Base-by-base conservation (phyloP, 768 basidiomycete species). In the Tylopilus sp. region DNA sequence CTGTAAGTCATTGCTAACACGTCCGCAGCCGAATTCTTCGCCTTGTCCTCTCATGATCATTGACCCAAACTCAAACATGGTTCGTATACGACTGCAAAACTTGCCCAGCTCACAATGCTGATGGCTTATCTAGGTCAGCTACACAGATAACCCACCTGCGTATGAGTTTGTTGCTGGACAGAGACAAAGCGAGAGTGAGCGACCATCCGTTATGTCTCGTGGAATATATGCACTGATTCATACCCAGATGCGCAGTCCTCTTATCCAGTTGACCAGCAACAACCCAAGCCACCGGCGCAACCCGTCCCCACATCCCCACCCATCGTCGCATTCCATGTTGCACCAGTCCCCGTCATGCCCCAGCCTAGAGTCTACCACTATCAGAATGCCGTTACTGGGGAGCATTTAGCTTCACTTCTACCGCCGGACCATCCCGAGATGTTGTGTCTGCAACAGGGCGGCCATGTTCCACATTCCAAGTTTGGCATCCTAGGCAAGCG, bases 351-450 rank as follows among this genome's bases (percentile, higher is more conserved):
- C 5, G 58, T 61, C 15, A 74, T 71, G 58, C 57, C 61, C 23
- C 58, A 74, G 40, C 81, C 83, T 8, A 75, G 71, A 3, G 74
- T 90, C 6, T 87, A 85, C 64, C 79, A 86, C 69, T 91, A 90
- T 65, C 67, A 78, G 48, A 81, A 87, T 65, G 83, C 86, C 2
- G 22, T 40, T 1, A 88, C 83, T 0, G 76, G 80, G 6, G 76
- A 86, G 41, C 72, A 74, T 18, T 53, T 86, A 25, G 73, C 80
- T 2, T 85, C 90, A 0, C 66, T 84, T 3, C 72, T 89, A 2
- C 85, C 90, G 0, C 91, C 91, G 1, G 74, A 79, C 52, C 85
- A 92, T 62, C 91, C 89, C 0, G 82, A 89, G 69, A 92, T 91
- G 90, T 59, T 87, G 25, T 93, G 91, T 60, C 68, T 92, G n/a